A percentile compares a stretch with the other conserved stretches of the same genome.
These are phyloP conservation scores for Pythium inflatum DNA, from an alignment of 352 stramenopile species.

Conservation along the genomic window DNA sequence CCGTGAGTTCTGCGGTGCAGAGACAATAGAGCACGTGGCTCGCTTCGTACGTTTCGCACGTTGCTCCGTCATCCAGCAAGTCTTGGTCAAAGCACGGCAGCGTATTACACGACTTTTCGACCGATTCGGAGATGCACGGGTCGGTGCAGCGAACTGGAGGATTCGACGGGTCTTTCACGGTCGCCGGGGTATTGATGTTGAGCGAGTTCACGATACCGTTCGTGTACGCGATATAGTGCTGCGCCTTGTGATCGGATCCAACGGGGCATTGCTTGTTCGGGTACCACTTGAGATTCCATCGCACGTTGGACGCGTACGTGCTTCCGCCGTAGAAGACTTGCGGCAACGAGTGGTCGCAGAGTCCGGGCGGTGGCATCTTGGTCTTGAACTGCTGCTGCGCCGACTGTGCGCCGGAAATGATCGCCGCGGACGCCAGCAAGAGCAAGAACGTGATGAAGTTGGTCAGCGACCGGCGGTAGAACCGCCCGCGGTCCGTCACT, in stretches of 20 bases:
- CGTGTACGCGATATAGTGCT: constrained; percentile 68
- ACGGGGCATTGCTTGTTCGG: constrained; percentile 48
- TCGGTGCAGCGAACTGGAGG: constrained; percentile 47
- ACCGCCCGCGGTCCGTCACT: constrained; percentile 58
- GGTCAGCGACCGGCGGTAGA: constrained; percentile 67
- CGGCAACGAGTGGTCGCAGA: constrained; percentile 62
- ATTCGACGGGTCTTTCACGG: constrained; percentile 10
- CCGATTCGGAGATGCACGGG: constrained; percentile 63
- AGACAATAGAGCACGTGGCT: constrained; percentile 76
- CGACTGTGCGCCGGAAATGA: constrained; percentile 81
- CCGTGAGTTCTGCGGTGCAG: constrained; percentile 57
- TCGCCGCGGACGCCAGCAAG: constrained; percentile 65
- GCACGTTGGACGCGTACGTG: constrained; percentile 29
- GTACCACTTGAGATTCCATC: constrained; percentile 65
- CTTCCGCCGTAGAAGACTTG: constrained; percentile 65
- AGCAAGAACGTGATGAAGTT: constrained; percentile 77
- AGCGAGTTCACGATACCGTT: constrained; percentile 61
- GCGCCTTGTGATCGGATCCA: constrained; percentile 29
- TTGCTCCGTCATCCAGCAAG: constrained; percentile 35
- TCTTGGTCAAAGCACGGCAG: constrained; percentile 68
- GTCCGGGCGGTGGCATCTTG: constrained; percentile 58
- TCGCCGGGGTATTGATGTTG: constrained; percentile 31
- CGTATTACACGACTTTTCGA: constrained; percentile 55
- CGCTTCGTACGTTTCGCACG: constrained; percentile 64
- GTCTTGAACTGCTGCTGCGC: constrained; percentile 70